Conservation (phyloP, 176 grass and related monocot species). For the Puccinellia tenuiflora region DNA sequence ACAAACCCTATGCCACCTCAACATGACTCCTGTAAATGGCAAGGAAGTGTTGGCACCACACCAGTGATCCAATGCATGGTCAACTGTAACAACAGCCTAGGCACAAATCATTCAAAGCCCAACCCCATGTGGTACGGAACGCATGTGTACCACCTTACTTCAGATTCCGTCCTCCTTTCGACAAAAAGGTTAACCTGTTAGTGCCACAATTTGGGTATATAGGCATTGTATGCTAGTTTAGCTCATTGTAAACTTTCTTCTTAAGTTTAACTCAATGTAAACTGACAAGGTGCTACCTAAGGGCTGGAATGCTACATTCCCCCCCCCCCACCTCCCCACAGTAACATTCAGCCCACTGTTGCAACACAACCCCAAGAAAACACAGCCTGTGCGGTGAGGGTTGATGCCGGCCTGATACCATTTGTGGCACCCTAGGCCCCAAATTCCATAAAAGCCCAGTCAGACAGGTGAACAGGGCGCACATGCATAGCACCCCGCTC, state of each 20-base stretch:
- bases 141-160: background rate
- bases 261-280: background rate
- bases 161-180: background rate
- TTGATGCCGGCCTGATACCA: background rate
- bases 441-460: background rate
- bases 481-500: background rate
- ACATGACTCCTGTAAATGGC: background rate
- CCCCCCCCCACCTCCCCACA: background rate
- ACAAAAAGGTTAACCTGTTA: background rate
- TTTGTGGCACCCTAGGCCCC: background rate
- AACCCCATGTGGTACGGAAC: background rate
- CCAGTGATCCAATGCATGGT: background rate
- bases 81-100: background rate
- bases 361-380: background rate
- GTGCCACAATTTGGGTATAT: background rate
- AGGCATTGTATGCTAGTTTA: background rate
- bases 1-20: background rate
- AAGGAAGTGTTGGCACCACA: too few relatives aligned
- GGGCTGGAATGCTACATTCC: background rate
- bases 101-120: background rate
- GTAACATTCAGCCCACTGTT: background rate
- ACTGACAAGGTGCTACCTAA: background rate
- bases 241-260: background rate
- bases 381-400: background rate
- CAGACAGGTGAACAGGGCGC: background rate